Percentiles rank a stretch among this genome's conserved stretches.
These are phyloP conservation scores for Didymella pomorum DNA, from an alignment of 2,329 filamentous ascomycete species.

Conservation along the genomic window DNA sequence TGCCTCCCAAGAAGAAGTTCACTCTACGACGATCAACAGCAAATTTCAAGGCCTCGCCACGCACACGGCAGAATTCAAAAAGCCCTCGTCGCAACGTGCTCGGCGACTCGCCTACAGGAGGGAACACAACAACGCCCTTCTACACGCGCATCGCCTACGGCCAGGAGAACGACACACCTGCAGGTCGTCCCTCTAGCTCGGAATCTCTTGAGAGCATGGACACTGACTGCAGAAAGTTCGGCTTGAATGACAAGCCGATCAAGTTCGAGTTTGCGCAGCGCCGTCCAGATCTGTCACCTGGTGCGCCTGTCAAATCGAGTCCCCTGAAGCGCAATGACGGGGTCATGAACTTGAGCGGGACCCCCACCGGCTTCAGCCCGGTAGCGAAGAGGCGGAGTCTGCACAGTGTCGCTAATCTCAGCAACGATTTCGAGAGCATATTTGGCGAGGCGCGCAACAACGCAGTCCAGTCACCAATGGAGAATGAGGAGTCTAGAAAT, in stretches of 20 bases:
- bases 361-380: slow-evolving; percentile 76
- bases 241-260: slow-evolving; percentile 55
- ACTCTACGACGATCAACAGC: slow-evolving; percentile 56
- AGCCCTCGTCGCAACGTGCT: slow-evolving; percentile 77
- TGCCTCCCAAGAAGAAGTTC: slow-evolving; percentile 67
- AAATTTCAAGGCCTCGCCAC: slow-evolving; percentile 64
- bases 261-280: slow-evolving; percentile 56
- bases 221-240: slow-evolving; percentile 52
- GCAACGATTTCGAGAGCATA: slow-evolving; percentile 71
- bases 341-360: slow-evolving; percentile 84
- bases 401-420: slow-evolving; percentile 72
- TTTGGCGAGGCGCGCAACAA: slow-evolving; percentile 67
- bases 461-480: slow-evolving; percentile 21
- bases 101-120: slow-evolving; percentile 72
- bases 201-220: slow-evolving; percentile 33
- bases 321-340: slow-evolving; percentile 92
- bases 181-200: slow-evolving; percentile 40
- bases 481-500: slow-evolving; percentile 38
- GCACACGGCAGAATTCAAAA: slow-evolving; percentile 74
- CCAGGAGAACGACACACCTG: slow-evolving; percentile 54
- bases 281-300: slow-evolving; percentile 36
- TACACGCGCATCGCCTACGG: slow-evolving; percentile 58
- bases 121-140: slow-evolving; percentile 69
- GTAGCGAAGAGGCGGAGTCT: slow-evolving; percentile 90
- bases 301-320: slow-evolving; percentile 70